Conservation (phyloP, 2,329 filamentous ascomycete species). For the Uncinocarpus reesii region DNA sequence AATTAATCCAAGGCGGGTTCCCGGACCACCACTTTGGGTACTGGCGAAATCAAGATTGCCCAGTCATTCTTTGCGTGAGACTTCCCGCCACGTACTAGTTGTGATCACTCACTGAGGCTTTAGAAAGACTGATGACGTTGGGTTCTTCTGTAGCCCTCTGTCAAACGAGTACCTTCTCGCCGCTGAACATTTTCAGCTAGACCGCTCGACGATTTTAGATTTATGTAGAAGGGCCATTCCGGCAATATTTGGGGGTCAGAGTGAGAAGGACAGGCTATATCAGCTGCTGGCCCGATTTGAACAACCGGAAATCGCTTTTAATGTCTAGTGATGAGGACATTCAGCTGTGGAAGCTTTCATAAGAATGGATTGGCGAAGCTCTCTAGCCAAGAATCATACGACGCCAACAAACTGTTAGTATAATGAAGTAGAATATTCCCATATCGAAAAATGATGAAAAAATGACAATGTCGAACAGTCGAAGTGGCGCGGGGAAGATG, state of each 20-base stretch:
- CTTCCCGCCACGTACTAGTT: slow-evolving; percentile 16
- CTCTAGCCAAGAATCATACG: too few species aligned
- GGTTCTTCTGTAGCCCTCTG: slow-evolving; percentile 64
- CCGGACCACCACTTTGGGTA: slow-evolving; percentile 65
- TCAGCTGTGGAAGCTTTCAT: too few species aligned
- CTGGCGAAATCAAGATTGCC: slow-evolving; percentile 53
- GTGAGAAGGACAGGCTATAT: slow-evolving; percentile 42
- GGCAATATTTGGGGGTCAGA: slow-evolving; percentile 55
- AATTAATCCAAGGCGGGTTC: slow-evolving; percentile 57
- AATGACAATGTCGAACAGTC: too few species aligned
- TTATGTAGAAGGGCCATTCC: slow-evolving; percentile 54
- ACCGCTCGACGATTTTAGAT: slow-evolving; percentile 38
- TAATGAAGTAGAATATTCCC: too few species aligned
- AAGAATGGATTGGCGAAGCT: too few species aligned
- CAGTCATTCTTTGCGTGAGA: slow-evolving; percentile 60
- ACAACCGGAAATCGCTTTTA: neutral
- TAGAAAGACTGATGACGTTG: slow-evolving; percentile 67
- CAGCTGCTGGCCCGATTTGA: slow-evolving; percentile 21
- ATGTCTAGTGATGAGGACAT: too few species aligned
- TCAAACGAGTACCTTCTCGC: slow-evolving; percentile 70
- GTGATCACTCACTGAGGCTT: neutral
- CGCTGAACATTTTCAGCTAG: slow-evolving; percentile 57
- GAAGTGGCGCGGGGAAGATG: too few species aligned
- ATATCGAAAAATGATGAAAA: too few species aligned
- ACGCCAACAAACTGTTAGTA: too few species aligned